A percentile compares a stretch with the other conserved stretches of the same genome.
Evolutionary conservation across 768 basidiomycete species (phyloP).

Genomic region (Suillus weaverae): DNA sequence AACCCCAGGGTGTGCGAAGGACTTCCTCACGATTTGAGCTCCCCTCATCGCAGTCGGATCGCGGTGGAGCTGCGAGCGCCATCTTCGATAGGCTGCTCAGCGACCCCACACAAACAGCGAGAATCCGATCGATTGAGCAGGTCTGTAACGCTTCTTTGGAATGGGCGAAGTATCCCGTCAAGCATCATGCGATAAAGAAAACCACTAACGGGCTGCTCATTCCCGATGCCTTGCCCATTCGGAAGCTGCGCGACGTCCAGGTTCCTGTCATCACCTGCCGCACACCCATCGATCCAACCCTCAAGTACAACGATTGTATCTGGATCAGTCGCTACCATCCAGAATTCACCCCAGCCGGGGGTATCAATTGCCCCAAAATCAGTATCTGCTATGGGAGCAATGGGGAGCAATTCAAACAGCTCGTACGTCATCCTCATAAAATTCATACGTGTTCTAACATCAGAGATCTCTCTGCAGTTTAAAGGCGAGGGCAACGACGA

Average conservation of each 20-base stretch:
- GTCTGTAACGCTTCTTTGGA: slow-evolving; percentile 67
- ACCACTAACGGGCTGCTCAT: slow-evolving; percentile 36
- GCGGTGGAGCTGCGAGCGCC: slow-evolving; percentile 61
- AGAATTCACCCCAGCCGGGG: slow-evolving; percentile 68
- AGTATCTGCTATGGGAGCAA: slow-evolving; percentile 65
- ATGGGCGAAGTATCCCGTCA: slow-evolving; percentile 69
- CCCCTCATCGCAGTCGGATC: slow-evolving; percentile 51
- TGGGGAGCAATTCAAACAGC: slow-evolving; percentile 68
- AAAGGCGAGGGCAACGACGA: slow-evolving; percentile 93
- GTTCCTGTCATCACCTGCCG: slow-evolving; percentile 86
- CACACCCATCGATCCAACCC: slow-evolving; percentile 66
- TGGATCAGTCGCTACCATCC: slow-evolving; percentile 65
- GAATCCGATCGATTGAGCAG: slow-evolving; percentile 53
- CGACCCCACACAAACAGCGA: slow-evolving; percentile 37
- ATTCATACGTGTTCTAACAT: background rate
- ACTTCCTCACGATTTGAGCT: slow-evolving; percentile 46
- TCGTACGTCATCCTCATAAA: slow-evolving; percentile 51
- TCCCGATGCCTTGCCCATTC: slow-evolving; percentile 47
- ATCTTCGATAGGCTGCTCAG: slow-evolving; percentile 57
- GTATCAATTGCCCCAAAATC: slow-evolving; percentile 83
- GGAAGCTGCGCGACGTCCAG: slow-evolving; percentile 48
- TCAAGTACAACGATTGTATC: slow-evolving; percentile 68
- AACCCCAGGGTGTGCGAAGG: slow-evolving; percentile 34
- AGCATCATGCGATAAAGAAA: slow-evolving; percentile 27
- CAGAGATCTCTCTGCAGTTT: slow-evolving; percentile 52